These are phyloP conservation scores for Nepenthes alata DNA, from an alignment of 179 eudicot species.

Conservation along the genomic window DNA sequence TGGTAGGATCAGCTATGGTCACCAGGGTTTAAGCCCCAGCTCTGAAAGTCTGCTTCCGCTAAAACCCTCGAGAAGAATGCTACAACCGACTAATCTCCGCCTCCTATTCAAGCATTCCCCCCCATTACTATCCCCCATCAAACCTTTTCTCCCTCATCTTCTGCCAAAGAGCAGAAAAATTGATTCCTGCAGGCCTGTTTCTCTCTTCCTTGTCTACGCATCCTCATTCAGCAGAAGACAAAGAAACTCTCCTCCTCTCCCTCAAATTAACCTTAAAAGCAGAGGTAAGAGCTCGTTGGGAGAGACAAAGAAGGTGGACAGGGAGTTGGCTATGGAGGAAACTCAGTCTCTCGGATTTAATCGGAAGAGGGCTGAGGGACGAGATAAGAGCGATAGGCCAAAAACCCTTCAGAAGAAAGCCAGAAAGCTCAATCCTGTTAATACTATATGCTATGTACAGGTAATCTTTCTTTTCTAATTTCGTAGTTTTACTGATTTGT, in stretches of 20 bases:
- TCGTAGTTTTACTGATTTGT: not conserved
- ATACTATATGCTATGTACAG: slow-evolving; percentile 76
- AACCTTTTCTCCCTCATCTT: slow-evolving; percentile 11
- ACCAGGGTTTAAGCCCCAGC: too few species aligned
- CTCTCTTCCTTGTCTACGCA: slow-evolving; percentile 18
- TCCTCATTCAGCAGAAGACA: slow-evolving; percentile 18
- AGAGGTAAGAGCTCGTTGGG: slow-evolving; percentile 27
- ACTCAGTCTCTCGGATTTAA: slow-evolving; percentile 41
- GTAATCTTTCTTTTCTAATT: slow-evolving; percentile 17
- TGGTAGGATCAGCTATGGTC: too few species aligned
- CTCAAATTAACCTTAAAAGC: slow-evolving; percentile 10
- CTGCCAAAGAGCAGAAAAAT: slow-evolving; percentile 19
- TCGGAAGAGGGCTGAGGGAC: slow-evolving; percentile 71
- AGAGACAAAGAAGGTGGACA: slow-evolving; percentile 16
- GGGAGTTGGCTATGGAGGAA: slow-evolving; percentile 32
- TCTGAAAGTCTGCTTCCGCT: not conserved
- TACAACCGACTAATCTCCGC: slow-evolving; percentile 47
- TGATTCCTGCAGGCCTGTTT: slow-evolving; percentile 5
- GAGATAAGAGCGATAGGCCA: slow-evolving; percentile 47
- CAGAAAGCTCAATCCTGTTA: slow-evolving; percentile 61
- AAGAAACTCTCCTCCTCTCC: slow-evolving; percentile 17
- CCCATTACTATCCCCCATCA: slow-evolving; percentile 12
- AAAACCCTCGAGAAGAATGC: slow-evolving; percentile 30
- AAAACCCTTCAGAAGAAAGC: slow-evolving; percentile 44
- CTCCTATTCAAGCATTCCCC: slow-evolving; percentile 35